phyloP scores from a whole-genome alignment of 176 grass and related monocot species.

The Cenchrus purpureus region DNA sequence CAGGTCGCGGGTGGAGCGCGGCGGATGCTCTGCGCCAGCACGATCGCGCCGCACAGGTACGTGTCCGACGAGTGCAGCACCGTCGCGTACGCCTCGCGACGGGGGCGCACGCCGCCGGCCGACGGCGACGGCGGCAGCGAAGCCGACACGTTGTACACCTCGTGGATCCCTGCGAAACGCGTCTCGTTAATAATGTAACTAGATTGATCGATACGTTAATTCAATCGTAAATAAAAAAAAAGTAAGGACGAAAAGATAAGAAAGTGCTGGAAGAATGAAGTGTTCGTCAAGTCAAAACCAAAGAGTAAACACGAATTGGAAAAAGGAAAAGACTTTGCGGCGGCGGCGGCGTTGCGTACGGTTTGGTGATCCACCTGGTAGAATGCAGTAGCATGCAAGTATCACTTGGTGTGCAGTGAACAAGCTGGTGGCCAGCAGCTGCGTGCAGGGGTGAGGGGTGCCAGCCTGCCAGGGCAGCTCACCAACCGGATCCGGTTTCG shows the following conservation, averaged over 20 bases:
- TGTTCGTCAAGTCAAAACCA: constrained; percentile 37
- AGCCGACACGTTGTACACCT: constrained; percentile 44
- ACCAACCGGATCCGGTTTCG: constrained; percentile 44
- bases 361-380: constrained; percentile 33
- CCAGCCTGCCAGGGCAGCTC: not conserved
- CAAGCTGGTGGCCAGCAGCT: constrained; percentile 10
- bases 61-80: constrained; percentile 94
- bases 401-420: constrained; percentile 27
- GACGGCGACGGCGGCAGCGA: not conserved
- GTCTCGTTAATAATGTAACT: too few species aligned
- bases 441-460: too few species aligned
- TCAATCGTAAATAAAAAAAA: too few species aligned
- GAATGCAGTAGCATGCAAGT: constrained; percentile 64
- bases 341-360: constrained; percentile 20
- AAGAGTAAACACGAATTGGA: not conserved
- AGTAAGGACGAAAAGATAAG: not conserved
- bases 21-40: constrained; percentile 83
- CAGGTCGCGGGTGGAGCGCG: constrained; percentile 64
- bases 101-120: not conserved
- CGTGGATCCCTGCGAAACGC: constrained; percentile 44
- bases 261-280: not conserved
- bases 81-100: constrained; percentile 84
- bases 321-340: not conserved
- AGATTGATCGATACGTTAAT: too few species aligned
- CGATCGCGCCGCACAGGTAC: constrained; percentile 93